These are phyloP conservation scores for Pecoramyces ruminantium DNA, from an alignment of 192 early-diverging fungal genomes.

Conservation along the genomic window DNA sequence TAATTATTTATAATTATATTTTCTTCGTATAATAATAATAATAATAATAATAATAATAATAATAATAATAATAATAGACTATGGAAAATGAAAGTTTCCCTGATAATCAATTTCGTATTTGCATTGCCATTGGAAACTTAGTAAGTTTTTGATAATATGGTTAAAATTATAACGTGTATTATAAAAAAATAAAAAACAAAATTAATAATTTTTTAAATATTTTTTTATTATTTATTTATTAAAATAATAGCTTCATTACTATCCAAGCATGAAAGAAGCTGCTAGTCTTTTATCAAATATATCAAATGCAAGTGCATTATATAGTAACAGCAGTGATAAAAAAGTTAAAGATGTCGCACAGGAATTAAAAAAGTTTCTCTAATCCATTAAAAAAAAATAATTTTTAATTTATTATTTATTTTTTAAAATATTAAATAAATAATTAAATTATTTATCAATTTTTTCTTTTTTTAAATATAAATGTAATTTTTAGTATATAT, in stretches of 20 bases:
- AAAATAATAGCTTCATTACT: not conserved
- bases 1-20: too few relatives aligned
- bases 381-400: too few relatives aligned
- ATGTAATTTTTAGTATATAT: too few relatives aligned
- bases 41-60: not conserved
- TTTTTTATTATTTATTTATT: too few relatives aligned
- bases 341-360: not conserved
- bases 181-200: too few relatives aligned
- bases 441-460: not conserved
- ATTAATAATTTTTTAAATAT: too few relatives aligned
- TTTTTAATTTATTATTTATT: too few relatives aligned
- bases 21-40: not conserved
- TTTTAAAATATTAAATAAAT: too few relatives aligned
- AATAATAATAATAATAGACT: not conserved
- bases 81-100: not conserved
- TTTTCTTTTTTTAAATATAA: too few relatives aligned
- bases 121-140: not conserved
- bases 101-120: not conserved
- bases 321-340: not conserved
- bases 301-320: not conserved
- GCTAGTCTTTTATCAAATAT: not conserved
- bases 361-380: not conserved
- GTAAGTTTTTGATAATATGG: not conserved
- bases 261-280: not conserved
- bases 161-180: too few relatives aligned